phyloP scores from a whole-genome alignment of 164 flowering plant species.

The Amborella trichopoda region DNA sequence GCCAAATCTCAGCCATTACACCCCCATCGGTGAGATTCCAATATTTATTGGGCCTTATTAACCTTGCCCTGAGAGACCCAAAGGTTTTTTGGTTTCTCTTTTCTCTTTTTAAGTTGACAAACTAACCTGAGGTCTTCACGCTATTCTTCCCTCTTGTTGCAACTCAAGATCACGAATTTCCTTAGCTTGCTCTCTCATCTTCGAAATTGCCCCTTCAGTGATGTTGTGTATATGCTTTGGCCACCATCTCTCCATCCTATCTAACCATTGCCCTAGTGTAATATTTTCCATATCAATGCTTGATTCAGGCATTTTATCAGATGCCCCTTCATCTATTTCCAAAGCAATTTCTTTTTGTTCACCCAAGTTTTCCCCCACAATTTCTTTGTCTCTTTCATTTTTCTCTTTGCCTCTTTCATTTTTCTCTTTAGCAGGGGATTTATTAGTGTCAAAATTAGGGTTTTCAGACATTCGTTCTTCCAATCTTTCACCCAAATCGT shows the following conservation, averaged over 20 bases:
- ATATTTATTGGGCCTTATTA: too few species aligned
- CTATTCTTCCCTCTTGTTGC: conserved; percentile 1
- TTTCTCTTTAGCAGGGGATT: too few species aligned
- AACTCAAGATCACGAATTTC: not conserved
- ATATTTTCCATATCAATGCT: conserved; percentile 1
- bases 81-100: not conserved
- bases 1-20: too few species aligned
- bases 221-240: conserved; percentile 1
- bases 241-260: not conserved
- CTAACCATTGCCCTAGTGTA: conserved; percentile 3
- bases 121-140: not conserved
- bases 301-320: too few species aligned
- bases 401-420: too few species aligned
- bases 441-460: too few species aligned
- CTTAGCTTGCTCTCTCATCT: not conserved
- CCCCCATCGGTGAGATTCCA: too few species aligned
- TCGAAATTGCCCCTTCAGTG: not conserved
- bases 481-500: not conserved
- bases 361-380: too few species aligned
- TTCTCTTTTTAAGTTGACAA: not conserved
- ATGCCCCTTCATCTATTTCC: too few species aligned
- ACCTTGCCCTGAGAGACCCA: not conserved
- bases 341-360: too few species aligned
- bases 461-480: not conserved
- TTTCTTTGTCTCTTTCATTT: too few species aligned